Evolutionary conservation across 495 filamentous ascomycete genomes (phyloP), one percentile per base, ranked within the genome.

Genomic region (Tetracladium setigerum): DNA sequence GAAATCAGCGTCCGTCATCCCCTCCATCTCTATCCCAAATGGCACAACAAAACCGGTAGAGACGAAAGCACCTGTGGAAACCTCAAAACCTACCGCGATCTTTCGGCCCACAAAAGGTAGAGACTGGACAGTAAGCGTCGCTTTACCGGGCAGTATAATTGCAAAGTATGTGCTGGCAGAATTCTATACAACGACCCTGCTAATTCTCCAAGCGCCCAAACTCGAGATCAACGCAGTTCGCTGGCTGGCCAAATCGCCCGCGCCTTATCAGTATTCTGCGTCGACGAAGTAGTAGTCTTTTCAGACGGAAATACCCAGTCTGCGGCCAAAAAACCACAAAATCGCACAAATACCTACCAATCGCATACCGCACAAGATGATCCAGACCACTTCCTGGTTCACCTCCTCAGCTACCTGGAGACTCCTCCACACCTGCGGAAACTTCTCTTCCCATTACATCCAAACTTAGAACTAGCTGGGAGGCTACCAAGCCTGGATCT

Each of bases 261-360:
- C 16, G 84, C 82, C 12, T 65, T 80, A 7, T 79, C 84, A 18
- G 82, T 89, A 47, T 89, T 87, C 58, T 82, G 74, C 50, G 76
- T 89, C 43, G 86, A 91, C 55, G 86, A 91, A 62, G 70, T 91
- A 22, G 69, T 89, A 37, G 61, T 89, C 45, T 89, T 82, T 59
- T 75, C 86, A 39, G 85, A 89, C 60, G 72, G 59, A 13, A 22
- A 61, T 37, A 24, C 39, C n/a, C 15, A 38, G 16, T 14, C 50
- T 11, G 38, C 35, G 1, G 30, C 48, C 13, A 45, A 43, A 15
- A 41, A n/a, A 14, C 53, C 50, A 15, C 44, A 54, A 27, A 40
- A 60, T 22, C 45, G 45, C 6, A 13, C n/a, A 7, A 49, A 57
- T 44, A 47, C 56, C 14, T 48, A 40, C 36, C 56, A 65, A 30